Evolutionary conservation across 176 grass and related monocot genomes (phyloP), one percentile per base, ranked within the genome.

Genomic region (Ananas comosus): DNA sequence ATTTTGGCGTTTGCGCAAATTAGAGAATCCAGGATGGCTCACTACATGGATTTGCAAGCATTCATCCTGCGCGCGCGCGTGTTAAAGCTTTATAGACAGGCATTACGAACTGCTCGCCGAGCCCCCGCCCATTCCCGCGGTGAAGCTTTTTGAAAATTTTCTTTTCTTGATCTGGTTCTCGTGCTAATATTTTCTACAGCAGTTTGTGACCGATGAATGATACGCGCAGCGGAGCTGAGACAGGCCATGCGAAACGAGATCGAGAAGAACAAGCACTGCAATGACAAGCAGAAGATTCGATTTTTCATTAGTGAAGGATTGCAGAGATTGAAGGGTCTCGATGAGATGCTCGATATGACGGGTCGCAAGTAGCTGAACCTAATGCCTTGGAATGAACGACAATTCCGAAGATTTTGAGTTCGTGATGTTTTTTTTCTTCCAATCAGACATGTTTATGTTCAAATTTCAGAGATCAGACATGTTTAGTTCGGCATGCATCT

Each of bases 261-360:
- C 61, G 89, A 93, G 67, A 88, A 99, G 79, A 84, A 93, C 85
- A 70, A 76, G 59, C 51, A 79, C 29, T 99, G 82, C 24, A 78
- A 99, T 16, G 89, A 99, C 73, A 99, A 86, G 70, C 78, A 86
- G 70, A 93, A 85, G 80, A 91, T 91, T 68, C 80, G 56, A 21
- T 99, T 91, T 85, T 72, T 99, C 57, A 50, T 99, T 47, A 91
- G 87, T 29, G 94, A 99, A 81, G 94, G 89, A 33, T 75, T 82
- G 47, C 89, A 99, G 59, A 82, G 86, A 79, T 58, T 99, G 68
- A 99, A 93, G 83, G 69, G 13, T 70, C 94, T 99, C 64, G 89
- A 99, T 82, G 94, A 99, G 76, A 87, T 88, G 80, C 87, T 99
- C 67, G 89, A 86, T 74, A 99, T 99, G 94, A 80, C 77, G 69